Base-by-base conservation (phyloP, 208 protist species). In the Crithidia expoeki region DNA sequence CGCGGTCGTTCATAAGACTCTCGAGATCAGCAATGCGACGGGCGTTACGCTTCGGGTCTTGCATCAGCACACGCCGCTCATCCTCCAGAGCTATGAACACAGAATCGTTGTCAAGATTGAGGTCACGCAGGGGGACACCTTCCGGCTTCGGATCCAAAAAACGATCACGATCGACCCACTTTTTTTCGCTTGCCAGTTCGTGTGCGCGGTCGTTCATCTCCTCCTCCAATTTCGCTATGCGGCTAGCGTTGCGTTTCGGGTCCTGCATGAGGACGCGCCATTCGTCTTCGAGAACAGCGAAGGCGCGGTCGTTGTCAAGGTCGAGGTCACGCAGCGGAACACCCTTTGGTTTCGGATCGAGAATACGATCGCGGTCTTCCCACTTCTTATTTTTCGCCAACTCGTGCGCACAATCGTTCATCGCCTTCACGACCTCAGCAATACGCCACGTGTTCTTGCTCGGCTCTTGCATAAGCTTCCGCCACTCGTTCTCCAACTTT, bases 121-220 rank as follows among this genome's bases (percentile, higher is more conserved):
- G 81, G 30, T 93, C 80, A 4, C 23, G 17, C 28, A 86, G 49
- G 9, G 83, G 80, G n/a, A 94, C 78, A 28, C 89, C 86, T 14
- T 82, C 61, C 16, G 86, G 86, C 67, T 77, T 46, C 0, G 81
- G 86, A 50, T 89, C 82, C 33, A 92, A 71, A 73, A 92, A 92
- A n/a, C 57, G 57, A 4, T 38, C n/a, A 50, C 84, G 52, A 19
- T 83, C 84, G 14, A 71, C 70, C 28, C 84, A 81, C 61, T 84
- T 65, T 27, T 57, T 61, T 63, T 90, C 79, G 50, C 85, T 59
- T 52, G 84, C 81, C 51, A 93, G 65, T 63, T 90, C 86, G 65
- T 89, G 79, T 19, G 84, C 74, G 27, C 85, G 87, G 50, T 83
- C 84, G 73, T 86, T 78, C 14, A 92, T 58, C 47, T 63, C 51